Percentiles rank a stretch among this genome's conserved stretches.
These are phyloP conservation scores for Mycena indigotica DNA, from an alignment of 768 basidiomycete species.

Conservation along the genomic window DNA sequence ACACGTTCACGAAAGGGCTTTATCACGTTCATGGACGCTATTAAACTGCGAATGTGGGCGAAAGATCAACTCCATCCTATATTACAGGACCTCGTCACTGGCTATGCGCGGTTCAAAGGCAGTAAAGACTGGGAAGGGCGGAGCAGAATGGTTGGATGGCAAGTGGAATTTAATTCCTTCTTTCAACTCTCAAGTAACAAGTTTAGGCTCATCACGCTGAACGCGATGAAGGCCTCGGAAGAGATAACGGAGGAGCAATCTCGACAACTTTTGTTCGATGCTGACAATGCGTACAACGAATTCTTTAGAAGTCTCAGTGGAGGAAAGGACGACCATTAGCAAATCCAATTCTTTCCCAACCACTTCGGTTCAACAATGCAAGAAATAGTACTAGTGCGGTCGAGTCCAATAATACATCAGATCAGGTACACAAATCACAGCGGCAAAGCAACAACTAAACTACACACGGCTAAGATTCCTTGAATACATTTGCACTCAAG, in stretches of 20 bases:
- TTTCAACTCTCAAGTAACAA: no score
- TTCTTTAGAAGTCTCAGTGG: constrained; percentile 78
- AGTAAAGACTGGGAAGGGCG: constrained; percentile 97
- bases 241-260: constrained; percentile 96
- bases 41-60: constrained; percentile 89
- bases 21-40: constrained; percentile 98
- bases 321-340: constrained; percentile 43
- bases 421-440: no score
- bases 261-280: constrained; percentile 94
- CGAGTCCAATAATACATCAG: no score
- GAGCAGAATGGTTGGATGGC: constrained; percentile 92
- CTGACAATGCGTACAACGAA: constrained; percentile 94
- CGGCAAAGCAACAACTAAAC: no score
- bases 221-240: constrained; percentile 95
- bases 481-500: not conserved
- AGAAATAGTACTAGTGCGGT: no score
- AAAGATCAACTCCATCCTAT: constrained; percentile 97
- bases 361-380: no score
- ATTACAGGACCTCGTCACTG: constrained; percentile 91
- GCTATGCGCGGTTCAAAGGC: constrained; percentile 91
- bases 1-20: constrained; percentile 64
- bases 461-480: no score
- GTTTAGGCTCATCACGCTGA: constrained; percentile 89
- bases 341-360: no score
- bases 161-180: constrained; percentile 38